Evolutionary conservation across 768 basidiomycete genomes (phyloP), one percentile per base, ranked within the genome.

Genomic region (Paxillus involutus): DNA sequence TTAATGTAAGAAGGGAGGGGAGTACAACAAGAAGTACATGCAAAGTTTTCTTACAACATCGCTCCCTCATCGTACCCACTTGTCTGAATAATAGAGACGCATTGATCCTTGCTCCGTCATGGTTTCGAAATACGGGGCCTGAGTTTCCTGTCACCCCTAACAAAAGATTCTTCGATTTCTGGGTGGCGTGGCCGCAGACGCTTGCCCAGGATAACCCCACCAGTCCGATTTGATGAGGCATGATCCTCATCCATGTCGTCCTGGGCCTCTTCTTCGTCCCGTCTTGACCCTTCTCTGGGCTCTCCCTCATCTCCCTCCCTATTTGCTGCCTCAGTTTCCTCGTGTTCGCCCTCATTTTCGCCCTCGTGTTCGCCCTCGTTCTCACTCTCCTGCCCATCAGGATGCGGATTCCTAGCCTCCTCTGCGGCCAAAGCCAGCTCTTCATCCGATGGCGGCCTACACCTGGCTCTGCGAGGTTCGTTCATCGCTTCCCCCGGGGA

Each of bases 381-480:
- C 12, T 42, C 50, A 19, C 44, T 6, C 6, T 16, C 19, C 41
- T 17, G 45, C 9, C 49, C 52, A 35, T 9, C 46, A 14, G 14
- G 6, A 35, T 10, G 11, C 26, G n/a, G 3, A 17, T 7, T 36
- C 21, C 21, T 51, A 33, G 40, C 52, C 35, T 65, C 65, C 30
- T 53, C 53, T 19, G 19, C 30, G 2, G 65, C 66, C 42, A 52
- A 16, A 26, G 58, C 48, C 17, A 66, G 14, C 29, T 66, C 65
- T 10, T 50, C 55, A 13, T 65, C 65, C 14, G 60, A 47, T 5
- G 65, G 66, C 29, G 44, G 47, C 10, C 65, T 58, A 45, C 66
- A 65, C 37, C 52, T 68, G 42, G 49, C 52, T 42, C 36, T 55
- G 8, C 65, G 65, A 47, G 63, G 63, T 48, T 63, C 63, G 39